phyloP scores from a whole-genome alignment of 768 basidiomycete species.

The Mycena galopus region DNA sequence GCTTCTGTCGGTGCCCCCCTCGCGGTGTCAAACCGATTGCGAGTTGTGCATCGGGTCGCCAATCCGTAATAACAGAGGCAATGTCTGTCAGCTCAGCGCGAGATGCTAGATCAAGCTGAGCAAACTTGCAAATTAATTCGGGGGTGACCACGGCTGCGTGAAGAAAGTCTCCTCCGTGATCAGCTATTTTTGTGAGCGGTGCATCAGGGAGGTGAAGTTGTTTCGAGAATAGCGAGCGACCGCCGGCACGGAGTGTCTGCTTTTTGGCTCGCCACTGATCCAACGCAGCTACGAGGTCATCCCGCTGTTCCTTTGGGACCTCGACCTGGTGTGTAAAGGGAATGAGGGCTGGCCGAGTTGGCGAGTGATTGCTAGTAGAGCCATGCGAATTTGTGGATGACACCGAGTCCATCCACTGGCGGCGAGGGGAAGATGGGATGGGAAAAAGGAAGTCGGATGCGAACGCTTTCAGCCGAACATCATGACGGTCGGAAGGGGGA shows the following conservation, averaged over 20 bases:
- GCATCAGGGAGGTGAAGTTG: background rate
- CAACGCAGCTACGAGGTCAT: conserved; percentile 9
- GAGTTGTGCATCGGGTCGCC: conserved; percentile 13
- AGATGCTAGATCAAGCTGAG: conserved; percentile 1
- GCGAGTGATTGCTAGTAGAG: background rate
- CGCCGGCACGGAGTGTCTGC: background rate
- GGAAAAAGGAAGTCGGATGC: conserved; percentile 15
- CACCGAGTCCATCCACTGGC: conserved; percentile 5
- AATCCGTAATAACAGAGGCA: conserved; percentile 17
- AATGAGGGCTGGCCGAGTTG: background rate
- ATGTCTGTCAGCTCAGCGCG: conserved; percentile 3
- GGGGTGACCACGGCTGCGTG: background rate
- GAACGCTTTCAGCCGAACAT: conserved; percentile 19
- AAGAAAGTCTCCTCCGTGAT: conserved; percentile 6
- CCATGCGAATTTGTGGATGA: background rate
- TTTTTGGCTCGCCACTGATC: conserved; percentile 6
- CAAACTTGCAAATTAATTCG: conserved; percentile 20
- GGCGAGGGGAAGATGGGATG: conserved; percentile 14
- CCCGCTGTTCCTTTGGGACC: conserved; percentile 12
- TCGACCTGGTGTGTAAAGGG: conserved; percentile 1
- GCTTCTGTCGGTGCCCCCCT: no score
- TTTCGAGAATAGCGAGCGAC: conserved; percentile 7
- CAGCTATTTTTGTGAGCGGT: conserved; percentile 9
- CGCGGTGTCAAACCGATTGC: background rate
- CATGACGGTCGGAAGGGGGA: conserved; percentile 17